Evolutionary conservation across 2,329 filamentous ascomycete genomes (phyloP), one percentile per base, ranked within the genome.

Genomic region (Fusarium coffeatum): DNA sequence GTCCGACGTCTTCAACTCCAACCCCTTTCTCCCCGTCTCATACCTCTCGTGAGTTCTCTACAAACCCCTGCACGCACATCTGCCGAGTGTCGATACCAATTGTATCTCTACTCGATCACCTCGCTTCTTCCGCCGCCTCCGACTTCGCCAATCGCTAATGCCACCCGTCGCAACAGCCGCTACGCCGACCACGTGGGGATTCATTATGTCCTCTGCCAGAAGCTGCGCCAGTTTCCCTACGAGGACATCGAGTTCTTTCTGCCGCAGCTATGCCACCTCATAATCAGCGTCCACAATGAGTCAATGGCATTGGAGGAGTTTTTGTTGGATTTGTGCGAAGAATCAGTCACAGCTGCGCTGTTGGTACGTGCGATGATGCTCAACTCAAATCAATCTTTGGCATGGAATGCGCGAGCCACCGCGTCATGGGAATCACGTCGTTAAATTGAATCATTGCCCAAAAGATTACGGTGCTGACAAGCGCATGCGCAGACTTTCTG

Each of bases 211-310:
- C 88, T 96, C 69, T 95, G 93, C 85, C 92, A 91, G 76, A 96
- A 96, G 87, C 86, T 96, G 78, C 92, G 93, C 78, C 92, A 93
- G 81, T 96, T 96, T 78, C 92, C 91, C 71, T 96, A 95, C 83
- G 92, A 94, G 84, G 92, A 96, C 82, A 94, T 96, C 79, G 93
- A 96, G 82, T 96, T 96, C 89, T 96, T 95, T 85, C 87, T 96
- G 51, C 93, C 93, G 68, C 92, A 93, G 84, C 84, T 96, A 84
- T 96, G 93, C 79, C 93, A 96, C 83, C 89, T 96, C 69, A 90
- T 94, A 82, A 92, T 96, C 77, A 94, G 92, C 81, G 88, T 95
- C 79, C 90, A 95, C 84, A 96, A 95, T 81, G 93, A 96, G 84
- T 95, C 92, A 73, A 94, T 96, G 92, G 93, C 93, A 50, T 81